These are phyloP conservation scores for Penicillium egyptiacum DNA, from an alignment of 495 filamentous ascomycete genomes.

Conservation along the genomic window DNA sequence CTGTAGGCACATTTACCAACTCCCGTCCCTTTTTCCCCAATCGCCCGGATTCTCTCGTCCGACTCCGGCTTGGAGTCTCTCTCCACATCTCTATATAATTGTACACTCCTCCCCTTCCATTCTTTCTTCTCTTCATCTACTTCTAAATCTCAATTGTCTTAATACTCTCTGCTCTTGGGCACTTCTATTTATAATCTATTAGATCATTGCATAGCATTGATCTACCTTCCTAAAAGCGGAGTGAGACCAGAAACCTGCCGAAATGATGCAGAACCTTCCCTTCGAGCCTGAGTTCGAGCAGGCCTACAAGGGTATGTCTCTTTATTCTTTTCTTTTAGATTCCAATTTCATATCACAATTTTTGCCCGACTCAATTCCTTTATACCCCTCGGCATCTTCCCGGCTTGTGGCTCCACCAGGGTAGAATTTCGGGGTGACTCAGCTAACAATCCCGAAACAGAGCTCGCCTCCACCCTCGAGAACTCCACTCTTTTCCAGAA, in stretches of 20 bases:
- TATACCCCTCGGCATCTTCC: constrained; percentile 23
- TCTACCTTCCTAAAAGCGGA: constrained; percentile 12
- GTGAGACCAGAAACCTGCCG: constrained; percentile 3
- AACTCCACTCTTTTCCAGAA: constrained; percentile 90
- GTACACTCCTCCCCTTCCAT: constrained; percentile 10
- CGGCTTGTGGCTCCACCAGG: constrained; percentile 23
- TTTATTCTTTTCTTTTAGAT: neutral
- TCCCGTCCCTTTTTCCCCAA: constrained; percentile 17
- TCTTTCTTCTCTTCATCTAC: constrained; percentile 19
- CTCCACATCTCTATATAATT: constrained; percentile 26
- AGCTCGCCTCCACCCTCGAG: constrained; percentile 92
- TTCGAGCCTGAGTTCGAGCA: constrained; percentile 98
- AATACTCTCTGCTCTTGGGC: constrained; percentile 14
- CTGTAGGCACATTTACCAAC: neutral
- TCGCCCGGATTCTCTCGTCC: constrained; percentile 30
- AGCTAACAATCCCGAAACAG: constrained; percentile 47
- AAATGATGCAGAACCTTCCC: constrained; percentile 77
- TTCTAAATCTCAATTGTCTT: constrained; percentile 6
- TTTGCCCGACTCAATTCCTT: constrained; percentile 10
- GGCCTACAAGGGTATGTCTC: constrained; percentile 83
- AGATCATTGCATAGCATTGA: constrained; percentile 13
- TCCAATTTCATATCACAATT: neutral
- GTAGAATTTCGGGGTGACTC: constrained; percentile 21
- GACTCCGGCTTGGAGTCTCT: constrained; percentile 34
- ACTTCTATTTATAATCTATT: constrained; percentile 7